Evolutionary conservation across 257 asterid species (phyloP), one percentile per base, ranked within the genome.

Genomic region (Scutellaria galericulata): DNA sequence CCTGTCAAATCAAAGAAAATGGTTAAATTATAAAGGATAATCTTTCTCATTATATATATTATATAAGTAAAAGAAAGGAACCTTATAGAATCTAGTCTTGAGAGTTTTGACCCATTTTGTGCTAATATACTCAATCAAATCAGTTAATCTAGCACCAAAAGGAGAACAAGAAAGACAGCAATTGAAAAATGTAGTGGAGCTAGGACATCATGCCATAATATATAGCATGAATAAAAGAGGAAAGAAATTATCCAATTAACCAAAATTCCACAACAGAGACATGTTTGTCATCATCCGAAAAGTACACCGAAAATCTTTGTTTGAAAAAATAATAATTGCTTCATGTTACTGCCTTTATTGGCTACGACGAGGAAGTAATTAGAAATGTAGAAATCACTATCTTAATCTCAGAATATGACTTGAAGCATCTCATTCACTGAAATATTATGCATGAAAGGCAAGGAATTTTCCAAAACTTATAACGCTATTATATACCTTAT

Each of bases 251-350:
- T 18, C 18, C 18, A 18, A 18, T 18, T 18, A 18, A 18, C 18
- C 18, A 18, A 45, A 52, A 62, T 3, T 40, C 44, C 53, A 22
- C 22, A 4, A 40, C 12, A 7, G 47, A n/a, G 31, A 13, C 48
- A 71, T 31, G 47, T n/a, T 9, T 71, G 44, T 37, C 13, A 22
- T 24, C 14, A 65, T 60, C 62, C 48, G n/a, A 47, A 44, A 56
- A 13, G 31, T 15, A 44, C 4, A 31, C 61, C 61, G 39, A 52
- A 7, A 27, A 48, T 37, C 61, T 10, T 18, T 41, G 48, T 12
- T 10, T 6, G 56, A n/a, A 47, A 47, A 44, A 24, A 46, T 5
- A 58, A 47, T 46, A 31, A 18, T 27, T 35, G 14, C 24, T 22
- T 42, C 58, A 22, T 40, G 9, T 58, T 35, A 7, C 5, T 31